Evolutionary conservation across 805 yeast species (phyloP).

Genomic region (Lachancea cidri): DNA sequence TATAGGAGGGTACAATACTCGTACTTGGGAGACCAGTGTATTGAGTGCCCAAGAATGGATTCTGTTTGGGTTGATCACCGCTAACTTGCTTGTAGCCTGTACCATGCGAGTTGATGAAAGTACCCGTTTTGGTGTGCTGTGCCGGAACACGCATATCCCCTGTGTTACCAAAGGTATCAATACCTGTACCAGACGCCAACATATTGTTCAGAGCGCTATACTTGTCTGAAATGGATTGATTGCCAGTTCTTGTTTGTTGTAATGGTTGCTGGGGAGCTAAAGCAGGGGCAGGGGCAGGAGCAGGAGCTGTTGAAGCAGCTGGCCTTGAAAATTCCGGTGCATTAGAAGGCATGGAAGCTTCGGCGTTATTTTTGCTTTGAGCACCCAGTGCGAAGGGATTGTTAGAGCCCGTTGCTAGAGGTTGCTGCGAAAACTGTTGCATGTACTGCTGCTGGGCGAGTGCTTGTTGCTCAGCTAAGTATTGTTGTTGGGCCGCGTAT

Average conservation of each 20-base stretch:
- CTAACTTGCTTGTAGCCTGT: constrained; percentile 61
- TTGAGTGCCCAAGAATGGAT: constrained; percentile 53
- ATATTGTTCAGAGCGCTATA: constrained; percentile 71
- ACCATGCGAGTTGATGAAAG: constrained; percentile 83
- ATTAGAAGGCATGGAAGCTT: constrained; percentile 23
- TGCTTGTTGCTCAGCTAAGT: constrained; percentile 28
- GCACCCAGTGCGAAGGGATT: constrained; percentile 63
- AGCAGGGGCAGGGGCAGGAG: constrained; percentile 14
- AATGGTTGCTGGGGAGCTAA: constrained; percentile 34
- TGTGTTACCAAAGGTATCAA: constrained; percentile 68
- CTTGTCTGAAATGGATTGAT: constrained; percentile 49
- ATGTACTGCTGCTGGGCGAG: constrained; percentile 27
- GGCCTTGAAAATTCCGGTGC: constrained; percentile 23
- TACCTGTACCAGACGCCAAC: constrained; percentile 81
- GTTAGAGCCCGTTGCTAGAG: constrained; percentile 65
- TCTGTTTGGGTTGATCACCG: constrained; percentile 34
- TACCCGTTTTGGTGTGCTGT: constrained; percentile 79
- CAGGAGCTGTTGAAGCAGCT: constrained; percentile 27
- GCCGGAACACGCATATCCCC: constrained; percentile 70
- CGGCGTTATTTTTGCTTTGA: constrained; percentile 25
- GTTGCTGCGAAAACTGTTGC: constrained; percentile 39
- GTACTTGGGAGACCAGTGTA: constrained; percentile 68
- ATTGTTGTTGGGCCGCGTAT: constrained; percentile 21
- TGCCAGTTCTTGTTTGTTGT: constrained; percentile 46
- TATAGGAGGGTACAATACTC: constrained; percentile 69